Percentiles rank a stretch among this genome's conserved stretches.
These are phyloP conservation scores for Sclerotinia subarctica DNA, from an alignment of 2,329 filamentous ascomycete genomes.

Conservation along the genomic window DNA sequence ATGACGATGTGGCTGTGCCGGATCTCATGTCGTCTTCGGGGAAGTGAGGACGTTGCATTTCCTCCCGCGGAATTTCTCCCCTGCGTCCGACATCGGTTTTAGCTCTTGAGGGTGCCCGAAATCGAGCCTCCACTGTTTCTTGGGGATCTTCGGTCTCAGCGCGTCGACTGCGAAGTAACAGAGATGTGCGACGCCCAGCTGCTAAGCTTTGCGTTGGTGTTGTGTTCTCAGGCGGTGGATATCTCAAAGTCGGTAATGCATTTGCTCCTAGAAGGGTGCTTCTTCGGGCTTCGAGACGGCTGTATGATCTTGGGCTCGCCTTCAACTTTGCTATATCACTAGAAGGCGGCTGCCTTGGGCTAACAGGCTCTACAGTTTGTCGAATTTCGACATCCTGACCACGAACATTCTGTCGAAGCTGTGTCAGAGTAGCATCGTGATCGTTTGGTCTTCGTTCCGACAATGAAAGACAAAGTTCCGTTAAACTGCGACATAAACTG, in stretches of 20 bases:
- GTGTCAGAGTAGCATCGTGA: conserved; percentile 27
- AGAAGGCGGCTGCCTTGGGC: conserved; percentile 25
- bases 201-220: conserved; percentile 49
- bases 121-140: conserved; percentile 44
- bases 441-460: conserved; percentile 52
- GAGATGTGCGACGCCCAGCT: conserved; percentile 54
- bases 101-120: conserved; percentile 57
- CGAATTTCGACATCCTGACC: conserved; percentile 28
- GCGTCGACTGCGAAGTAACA: conserved; percentile 43
- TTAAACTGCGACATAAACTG: conserved; percentile 86
- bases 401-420: conserved; percentile 27
- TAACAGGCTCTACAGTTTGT: conserved; percentile 27
- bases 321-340: conserved; percentile 32
- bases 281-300: conserved; percentile 37
- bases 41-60: conserved; percentile 40
- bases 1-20: background rate
- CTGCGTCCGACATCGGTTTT: conserved; percentile 52
- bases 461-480: conserved; percentile 85
- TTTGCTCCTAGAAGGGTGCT: conserved; percentile 38
- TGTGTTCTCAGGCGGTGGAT: conserved; percentile 35
- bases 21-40: conserved; percentile 31
- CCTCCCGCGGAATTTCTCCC: conserved; percentile 42
- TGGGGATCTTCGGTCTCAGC: conserved; percentile 37
- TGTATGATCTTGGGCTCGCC: conserved; percentile 36
- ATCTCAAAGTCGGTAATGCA: conserved; percentile 36